Evolutionary conservation across 805 yeast species (phyloP), one percentile per base, ranked within the genome.

Genomic region (Candida coleopterorum): DNA sequence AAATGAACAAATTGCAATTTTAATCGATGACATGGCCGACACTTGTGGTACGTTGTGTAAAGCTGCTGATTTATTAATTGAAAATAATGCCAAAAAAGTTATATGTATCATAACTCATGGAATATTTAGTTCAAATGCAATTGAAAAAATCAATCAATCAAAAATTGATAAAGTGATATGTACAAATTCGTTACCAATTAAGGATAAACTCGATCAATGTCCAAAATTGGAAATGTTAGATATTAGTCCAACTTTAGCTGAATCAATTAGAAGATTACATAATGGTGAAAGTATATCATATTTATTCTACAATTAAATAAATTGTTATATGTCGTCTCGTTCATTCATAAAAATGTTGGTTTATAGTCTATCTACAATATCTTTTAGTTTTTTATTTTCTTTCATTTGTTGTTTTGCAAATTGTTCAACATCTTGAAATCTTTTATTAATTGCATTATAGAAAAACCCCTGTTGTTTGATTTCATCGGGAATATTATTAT

Each of bases 21-120:
- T 90, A 44, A 85, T 90, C 23, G 98, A 90, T 60, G 98, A 90
- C 58, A 93, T 90, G 94, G 97, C 97, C 25, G 98, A 90, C 56
- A 90, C 98, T 4, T 90, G 97, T 64, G 97, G 98, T 27, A 90
- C 98, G 2, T 68, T 90, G 46, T 93, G 86, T 45, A 90, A 90
- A 61, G 97, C 97, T 1, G 90, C 96, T 9, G 95, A 90, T 44
- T 79, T 89, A 5, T 67, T 90, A 42, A 64, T 88, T 46, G 80
- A 75, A 16, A 79, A 86, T 46, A 85, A 88, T 21, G 97, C 98
- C 3, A 70, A 75, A 41, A 74, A 77, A 44, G 97, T 93, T 17
- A 76, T 90, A 45, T 96, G 97, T 9, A 82, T 93, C 34, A 96
- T 90, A 9, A 90, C 97, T 1, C 98, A 90, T 56, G 98, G 97